Evolutionary conservation across 257 asterid species (phyloP).

Genomic region (Solanum chmielewskii): DNA sequence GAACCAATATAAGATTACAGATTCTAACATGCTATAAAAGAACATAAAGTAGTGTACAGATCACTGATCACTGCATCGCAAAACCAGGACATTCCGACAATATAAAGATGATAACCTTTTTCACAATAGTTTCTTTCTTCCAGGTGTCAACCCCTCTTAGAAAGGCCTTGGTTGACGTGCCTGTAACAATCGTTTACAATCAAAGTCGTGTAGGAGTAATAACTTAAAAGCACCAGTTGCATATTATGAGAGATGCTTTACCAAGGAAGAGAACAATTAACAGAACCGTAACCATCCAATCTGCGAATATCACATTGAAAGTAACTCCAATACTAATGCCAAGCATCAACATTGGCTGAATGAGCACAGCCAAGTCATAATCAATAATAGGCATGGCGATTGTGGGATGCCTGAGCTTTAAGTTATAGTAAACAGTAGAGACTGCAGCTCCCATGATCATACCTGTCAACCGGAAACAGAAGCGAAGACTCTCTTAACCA

Average conservation of each 20-base stretch:
- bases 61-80: background rate
- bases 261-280: slow-evolving; percentile 83
- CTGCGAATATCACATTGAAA: slow-evolving; percentile 89
- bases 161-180: slow-evolving; percentile 82
- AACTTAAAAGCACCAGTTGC: background rate
- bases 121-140: slow-evolving; percentile 79
- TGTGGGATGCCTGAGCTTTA: slow-evolving; percentile 87
- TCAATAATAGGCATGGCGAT: slow-evolving; percentile 88
- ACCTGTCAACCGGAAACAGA: slow-evolving; percentile 34
- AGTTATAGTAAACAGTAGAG: slow-evolving; percentile 87
- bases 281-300: slow-evolving; percentile 98
- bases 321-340: slow-evolving; percentile 95
- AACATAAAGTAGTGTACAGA: background rate
- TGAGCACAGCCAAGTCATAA: slow-evolving; percentile 89
- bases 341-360: slow-evolving; percentile 96
- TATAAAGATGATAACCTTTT: slow-evolving; percentile 32
- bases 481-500: background rate
- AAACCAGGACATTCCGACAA: background rate
- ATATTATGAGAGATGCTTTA: slow-evolving; percentile 6
- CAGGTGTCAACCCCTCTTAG: slow-evolving; percentile 84
- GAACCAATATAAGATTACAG: background rate
- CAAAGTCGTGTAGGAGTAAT: background rate
- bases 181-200: slow-evolving; percentile 26
- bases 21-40: background rate
- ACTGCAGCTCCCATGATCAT: slow-evolving; percentile 98